Evolutionary conservation across 345 rosid species (phyloP).

Genomic region (Arabidopsis arenosa): DNA sequence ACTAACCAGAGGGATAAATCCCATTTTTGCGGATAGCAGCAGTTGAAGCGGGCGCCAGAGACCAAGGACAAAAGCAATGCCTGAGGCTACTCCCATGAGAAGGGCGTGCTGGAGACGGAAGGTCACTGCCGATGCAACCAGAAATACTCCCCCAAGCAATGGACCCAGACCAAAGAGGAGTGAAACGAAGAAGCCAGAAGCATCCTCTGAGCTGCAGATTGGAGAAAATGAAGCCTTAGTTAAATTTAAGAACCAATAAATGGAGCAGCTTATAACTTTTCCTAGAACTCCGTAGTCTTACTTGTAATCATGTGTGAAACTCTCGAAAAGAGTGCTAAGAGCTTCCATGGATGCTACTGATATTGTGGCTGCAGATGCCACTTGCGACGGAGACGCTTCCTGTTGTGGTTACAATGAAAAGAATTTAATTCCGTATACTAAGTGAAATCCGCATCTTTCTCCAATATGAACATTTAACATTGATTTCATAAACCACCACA

Average conservation of each 20-base stretch:
- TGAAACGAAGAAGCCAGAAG: slow-evolving; percentile 95
- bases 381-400: slow-evolving; percentile 96
- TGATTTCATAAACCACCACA: slow-evolving; percentile 11
- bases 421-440: slow-evolving; percentile 20
- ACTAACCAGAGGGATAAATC: slow-evolving; percentile 58
- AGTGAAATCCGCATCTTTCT: slow-evolving; percentile 16
- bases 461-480: slow-evolving; percentile 1
- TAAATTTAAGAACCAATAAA: slow-evolving; percentile 17
- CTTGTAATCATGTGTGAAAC: slow-evolving; percentile 86
- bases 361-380: slow-evolving; percentile 93
- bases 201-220: slow-evolving; percentile 88
- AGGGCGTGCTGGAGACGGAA: slow-evolving; percentile 88
- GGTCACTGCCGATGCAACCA: slow-evolving; percentile 78
- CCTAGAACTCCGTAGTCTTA: slow-evolving; percentile 46
- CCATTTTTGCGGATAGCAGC: slow-evolving; percentile 78
- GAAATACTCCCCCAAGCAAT: slow-evolving; percentile 78
- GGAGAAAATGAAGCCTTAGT: slow-evolving; percentile 31
- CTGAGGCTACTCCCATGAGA: slow-evolving; percentile 93
- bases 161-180: slow-evolving; percentile 98
- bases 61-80: slow-evolving; percentile 90
- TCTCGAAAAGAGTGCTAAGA: slow-evolving; percentile 78
- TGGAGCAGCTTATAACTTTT: slow-evolving; percentile 22
- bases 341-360: slow-evolving; percentile 99
- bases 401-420: slow-evolving; percentile 40
- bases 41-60: slow-evolving; percentile 94